These are phyloP conservation scores for Lecanicillium sp. DNA, from an alignment of 2,329 filamentous ascomycete species.

Conservation along the genomic window DNA sequence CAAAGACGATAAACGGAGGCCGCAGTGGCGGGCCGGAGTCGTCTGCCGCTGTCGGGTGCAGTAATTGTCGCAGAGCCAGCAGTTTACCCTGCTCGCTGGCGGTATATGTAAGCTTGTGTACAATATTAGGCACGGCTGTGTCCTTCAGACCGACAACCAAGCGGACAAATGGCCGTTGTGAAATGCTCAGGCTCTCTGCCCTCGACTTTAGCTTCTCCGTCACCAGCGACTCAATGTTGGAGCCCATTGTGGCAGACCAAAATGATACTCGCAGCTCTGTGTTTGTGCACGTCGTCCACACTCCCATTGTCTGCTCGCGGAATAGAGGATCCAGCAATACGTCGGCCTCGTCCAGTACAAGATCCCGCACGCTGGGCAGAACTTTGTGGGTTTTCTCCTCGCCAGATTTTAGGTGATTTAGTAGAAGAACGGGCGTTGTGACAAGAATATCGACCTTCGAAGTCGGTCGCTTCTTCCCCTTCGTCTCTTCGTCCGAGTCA, in stretches of 20 bases:
- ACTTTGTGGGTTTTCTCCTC: slow-evolving; percentile 37
- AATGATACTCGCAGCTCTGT: slow-evolving; percentile 66
- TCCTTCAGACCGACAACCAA: slow-evolving; percentile 96
- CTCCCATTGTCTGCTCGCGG: slow-evolving; percentile 73
- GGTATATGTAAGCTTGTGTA: slow-evolving; percentile 82
- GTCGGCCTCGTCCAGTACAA: slow-evolving; percentile 91
- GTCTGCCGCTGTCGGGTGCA: slow-evolving; percentile 61
- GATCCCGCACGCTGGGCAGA: slow-evolving; percentile 60
- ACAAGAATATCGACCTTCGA: slow-evolving; percentile 31
- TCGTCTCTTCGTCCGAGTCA: slow-evolving; percentile 20
- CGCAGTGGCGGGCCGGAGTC: slow-evolving; percentile 56
- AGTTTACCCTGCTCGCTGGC: slow-evolving; percentile 92
- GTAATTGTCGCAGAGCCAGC: slow-evolving; percentile 78
- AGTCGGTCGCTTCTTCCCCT: slow-evolving; percentile 16
- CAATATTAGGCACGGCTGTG: slow-evolving; percentile 85
- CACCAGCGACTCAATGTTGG: slow-evolving; percentile 76
- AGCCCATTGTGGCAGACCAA: slow-evolving; percentile 97
- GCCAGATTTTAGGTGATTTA: slow-evolving; percentile 57
- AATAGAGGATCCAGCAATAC: slow-evolving; percentile 89
- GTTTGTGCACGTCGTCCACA: slow-evolving; percentile 74
- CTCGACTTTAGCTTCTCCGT: slow-evolving; percentile 57
- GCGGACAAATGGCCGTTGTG: slow-evolving; percentile 56
- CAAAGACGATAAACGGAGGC: slow-evolving; percentile 91
- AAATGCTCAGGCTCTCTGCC: slow-evolving; percentile 28
- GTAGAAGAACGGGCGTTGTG: slow-evolving; percentile 51